phyloP scores from a whole-genome alignment of 768 basidiomycete species.

The Amanita muscaria region DNA sequence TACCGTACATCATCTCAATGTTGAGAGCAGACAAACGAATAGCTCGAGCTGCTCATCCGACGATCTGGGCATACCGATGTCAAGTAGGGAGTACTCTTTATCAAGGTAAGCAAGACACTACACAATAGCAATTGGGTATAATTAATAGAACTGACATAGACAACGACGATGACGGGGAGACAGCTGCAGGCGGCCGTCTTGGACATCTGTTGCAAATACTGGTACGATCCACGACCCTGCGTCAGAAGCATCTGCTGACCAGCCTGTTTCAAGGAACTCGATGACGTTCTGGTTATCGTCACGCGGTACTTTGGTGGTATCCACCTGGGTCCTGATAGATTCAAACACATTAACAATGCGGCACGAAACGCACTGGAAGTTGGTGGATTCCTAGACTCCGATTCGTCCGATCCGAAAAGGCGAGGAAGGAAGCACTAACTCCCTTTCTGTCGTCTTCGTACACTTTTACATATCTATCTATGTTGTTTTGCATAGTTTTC shows the following conservation, averaged over 20 bases:
- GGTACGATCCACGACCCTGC: slow-evolving; percentile 29
- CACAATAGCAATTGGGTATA: no score
- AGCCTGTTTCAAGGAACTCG: slow-evolving; percentile 46
- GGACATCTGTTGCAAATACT: slow-evolving; percentile 88
- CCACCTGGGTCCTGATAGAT: slow-evolving; percentile 81
- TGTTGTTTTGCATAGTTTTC: no score
- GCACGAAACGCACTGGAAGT: slow-evolving; percentile 84
- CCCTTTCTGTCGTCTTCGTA: no score
- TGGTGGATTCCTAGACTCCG: slow-evolving; percentile 85
- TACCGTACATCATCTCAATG: slow-evolving; percentile 55
- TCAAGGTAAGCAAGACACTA: slow-evolving; percentile 53
- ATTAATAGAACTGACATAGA: no score
- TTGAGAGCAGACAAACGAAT: slow-evolving; percentile 67
- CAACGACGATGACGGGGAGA: slow-evolving; percentile 93
- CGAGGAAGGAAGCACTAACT: slow-evolving; percentile 15
- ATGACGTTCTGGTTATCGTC: slow-evolving; percentile 83
- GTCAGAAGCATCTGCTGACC: background rate
- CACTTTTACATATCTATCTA: no score
- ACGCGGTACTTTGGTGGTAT: slow-evolving; percentile 93
- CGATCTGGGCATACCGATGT: slow-evolving; percentile 80
- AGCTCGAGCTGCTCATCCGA: slow-evolving; percentile 67
- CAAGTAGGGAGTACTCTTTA: slow-evolving; percentile 57
- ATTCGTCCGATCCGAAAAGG: slow-evolving; percentile 28
- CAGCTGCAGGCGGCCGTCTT: slow-evolving; percentile 83
- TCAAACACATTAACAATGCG: slow-evolving; percentile 92